Percentiles rank a stretch among this genome's conserved stretches.
Conservation (phyloP, 2,329 filamentous ascomycete genomes). For the Seiridium unicorne region DNA sequence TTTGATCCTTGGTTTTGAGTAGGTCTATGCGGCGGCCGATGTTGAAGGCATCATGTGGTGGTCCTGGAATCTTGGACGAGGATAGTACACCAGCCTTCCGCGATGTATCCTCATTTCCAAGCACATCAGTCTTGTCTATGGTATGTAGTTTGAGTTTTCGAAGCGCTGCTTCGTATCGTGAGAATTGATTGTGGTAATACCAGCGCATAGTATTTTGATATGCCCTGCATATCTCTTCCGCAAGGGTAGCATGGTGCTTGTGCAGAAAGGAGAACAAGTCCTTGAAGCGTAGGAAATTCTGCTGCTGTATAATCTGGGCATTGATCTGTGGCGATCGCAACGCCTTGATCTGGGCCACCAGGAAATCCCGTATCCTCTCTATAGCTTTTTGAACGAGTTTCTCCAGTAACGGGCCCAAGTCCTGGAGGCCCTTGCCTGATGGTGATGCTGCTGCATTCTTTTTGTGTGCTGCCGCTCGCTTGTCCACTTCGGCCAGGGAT, state of each 20-base stretch:
- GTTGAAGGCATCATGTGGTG: conserved; percentile 83
- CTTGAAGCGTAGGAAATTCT: conserved; percentile 84
- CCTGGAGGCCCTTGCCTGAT: conserved; percentile 73
- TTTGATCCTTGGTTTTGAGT: conserved; percentile 69
- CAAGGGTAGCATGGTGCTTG: conserved; percentile 77
- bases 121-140: conserved; percentile 78
- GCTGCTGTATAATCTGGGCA: conserved; percentile 93
- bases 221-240: conserved; percentile 85
- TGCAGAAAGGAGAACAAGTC: conserved; percentile 85
- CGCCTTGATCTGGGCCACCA: conserved; percentile 92
- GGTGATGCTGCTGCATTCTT: conserved; percentile 59
- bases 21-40: conserved; percentile 84
- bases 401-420: conserved; percentile 80
- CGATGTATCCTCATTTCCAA: conserved; percentile 74
- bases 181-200: conserved; percentile 94
- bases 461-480: conserved; percentile 70
- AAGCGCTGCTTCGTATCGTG: conserved; percentile 79
- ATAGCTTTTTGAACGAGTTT: conserved; percentile 88
- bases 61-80: conserved; percentile 46
- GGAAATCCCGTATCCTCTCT: conserved; percentile 89
- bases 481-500: conserved; percentile 76
- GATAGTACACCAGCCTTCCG: conserved; percentile 62
- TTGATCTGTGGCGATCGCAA: conserved; percentile 94
- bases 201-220: conserved; percentile 99
- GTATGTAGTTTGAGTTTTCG: conserved; percentile 81